Percentiles rank a stretch among this genome's conserved stretches.
phyloP scores from a whole-genome alignment of 768 basidiomycete genomes.

The Punctularia strigosozonata region DNA sequence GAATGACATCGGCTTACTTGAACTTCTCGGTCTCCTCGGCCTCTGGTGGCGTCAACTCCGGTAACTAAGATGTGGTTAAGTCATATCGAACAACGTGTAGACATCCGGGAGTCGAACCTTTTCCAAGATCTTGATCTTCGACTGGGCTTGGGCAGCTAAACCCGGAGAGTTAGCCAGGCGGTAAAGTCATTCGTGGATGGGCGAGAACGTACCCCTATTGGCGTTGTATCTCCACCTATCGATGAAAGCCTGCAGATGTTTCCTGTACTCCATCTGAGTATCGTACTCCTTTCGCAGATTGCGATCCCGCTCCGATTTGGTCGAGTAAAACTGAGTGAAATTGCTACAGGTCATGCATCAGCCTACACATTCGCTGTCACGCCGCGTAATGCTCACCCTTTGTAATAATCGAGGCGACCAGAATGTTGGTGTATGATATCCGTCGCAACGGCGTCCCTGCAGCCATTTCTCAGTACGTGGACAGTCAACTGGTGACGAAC shows the following conservation, averaged over 20 bases:
- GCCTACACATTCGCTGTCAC: not conserved
- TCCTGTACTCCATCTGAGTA: slow-evolving; percentile 88
- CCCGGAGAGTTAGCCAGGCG: not conserved
- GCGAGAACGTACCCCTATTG: slow-evolving; percentile 52
- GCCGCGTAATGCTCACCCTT: slow-evolving; percentile 45
- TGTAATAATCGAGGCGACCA: slow-evolving; percentile 90
- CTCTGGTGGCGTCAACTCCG: slow-evolving; percentile 88
- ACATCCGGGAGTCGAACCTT: slow-evolving; percentile 34
- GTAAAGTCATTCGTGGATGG: not conserved
- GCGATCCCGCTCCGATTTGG: slow-evolving; percentile 88
- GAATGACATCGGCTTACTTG: slow-evolving; percentile 36
- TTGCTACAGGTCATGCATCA: slow-evolving; percentile 39
- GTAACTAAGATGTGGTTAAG: slow-evolving; percentile 39
- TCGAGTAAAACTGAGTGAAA: slow-evolving; percentile 98
- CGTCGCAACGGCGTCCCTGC: slow-evolving; percentile 87
- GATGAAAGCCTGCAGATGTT: slow-evolving; percentile 94
- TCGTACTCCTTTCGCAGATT: slow-evolving; percentile 94
- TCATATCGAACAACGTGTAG: too few species aligned
- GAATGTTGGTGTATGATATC: slow-evolving; percentile 98
- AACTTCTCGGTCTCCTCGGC: slow-evolving; percentile 88
- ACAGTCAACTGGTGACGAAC: not conserved
- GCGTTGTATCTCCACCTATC: slow-evolving; percentile 98
- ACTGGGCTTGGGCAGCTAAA: slow-evolving; percentile 78
- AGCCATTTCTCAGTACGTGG: not conserved
- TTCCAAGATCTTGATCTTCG: slow-evolving; percentile 60